phyloP scores from a whole-genome alignment of 768 basidiomycete species.

The Kwoniella sp. region DNA sequence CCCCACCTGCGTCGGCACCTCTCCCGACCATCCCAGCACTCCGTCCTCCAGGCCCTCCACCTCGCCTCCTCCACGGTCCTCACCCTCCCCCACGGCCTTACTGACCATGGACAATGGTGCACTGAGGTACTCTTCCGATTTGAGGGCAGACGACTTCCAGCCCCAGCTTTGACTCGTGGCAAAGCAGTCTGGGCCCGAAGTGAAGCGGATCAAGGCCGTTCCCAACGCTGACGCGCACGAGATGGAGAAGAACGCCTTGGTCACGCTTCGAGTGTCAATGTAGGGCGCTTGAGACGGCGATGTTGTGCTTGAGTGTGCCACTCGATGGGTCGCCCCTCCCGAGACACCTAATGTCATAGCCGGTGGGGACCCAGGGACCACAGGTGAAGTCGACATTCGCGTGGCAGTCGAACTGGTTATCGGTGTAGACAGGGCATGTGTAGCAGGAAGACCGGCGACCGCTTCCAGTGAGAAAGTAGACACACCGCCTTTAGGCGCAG shows the following conservation, averaged over 20 bases:
- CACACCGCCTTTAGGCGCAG: too few relatives aligned
- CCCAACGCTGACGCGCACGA: conserved; percentile 77
- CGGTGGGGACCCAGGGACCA: conserved; percentile 1
- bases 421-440: not conserved
- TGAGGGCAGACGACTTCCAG: conserved; percentile 68
- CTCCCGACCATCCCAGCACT: conserved; percentile 53
- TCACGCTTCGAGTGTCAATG: conserved; percentile 31
- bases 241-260: conserved; percentile 71
- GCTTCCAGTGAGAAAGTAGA: too few relatives aligned
- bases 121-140: conserved; percentile 55
- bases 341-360: not conserved
- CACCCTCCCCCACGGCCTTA: not conserved
- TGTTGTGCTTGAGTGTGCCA: too few relatives aligned
- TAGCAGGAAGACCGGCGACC: not conserved
- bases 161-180: conserved; percentile 86
- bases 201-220: conserved; percentile 73
- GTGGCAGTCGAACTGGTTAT: not conserved
- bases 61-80: not conserved
- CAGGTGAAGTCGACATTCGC: conserved; percentile 8
- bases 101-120: not conserved
- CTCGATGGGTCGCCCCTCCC: not conserved
- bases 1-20: conserved; percentile 30
- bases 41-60: conserved; percentile 27
- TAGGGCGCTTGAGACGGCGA: conserved; percentile 19
- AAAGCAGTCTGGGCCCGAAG: conserved; percentile 80